A percentile compares a stretch with the other conserved stretches of the same genome.
Conservation (phyloP, 148 eudicot genomes). For the Diospyros kaki region DNA sequence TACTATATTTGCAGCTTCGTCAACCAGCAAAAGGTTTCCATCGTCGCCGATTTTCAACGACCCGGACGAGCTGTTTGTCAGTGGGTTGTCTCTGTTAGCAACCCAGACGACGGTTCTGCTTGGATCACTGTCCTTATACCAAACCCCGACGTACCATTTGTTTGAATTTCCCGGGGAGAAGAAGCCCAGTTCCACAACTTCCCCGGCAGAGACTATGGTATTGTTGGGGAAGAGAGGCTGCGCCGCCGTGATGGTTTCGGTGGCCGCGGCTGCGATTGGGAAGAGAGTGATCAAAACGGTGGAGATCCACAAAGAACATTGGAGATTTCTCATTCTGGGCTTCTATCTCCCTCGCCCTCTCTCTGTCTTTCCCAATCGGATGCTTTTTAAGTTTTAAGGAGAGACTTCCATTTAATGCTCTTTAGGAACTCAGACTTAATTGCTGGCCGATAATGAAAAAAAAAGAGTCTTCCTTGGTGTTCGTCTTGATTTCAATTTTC, state of each 20-base stretch:
- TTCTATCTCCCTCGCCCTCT: too few species aligned
- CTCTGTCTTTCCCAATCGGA: too few species aligned
- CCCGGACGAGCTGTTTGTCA: not conserved
- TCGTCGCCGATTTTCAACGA: not conserved
- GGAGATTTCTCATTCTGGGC: too few species aligned
- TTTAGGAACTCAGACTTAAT: too few species aligned
- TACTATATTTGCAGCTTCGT: not conserved
- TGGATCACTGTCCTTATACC: conserved; percentile 7
- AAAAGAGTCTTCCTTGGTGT: too few species aligned
- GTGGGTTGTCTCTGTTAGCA: conserved; percentile 12
- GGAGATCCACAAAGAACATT: too few species aligned
- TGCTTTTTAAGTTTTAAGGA: too few species aligned
- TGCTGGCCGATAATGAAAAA: too few species aligned
- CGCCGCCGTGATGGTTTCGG: conserved; percentile 8
- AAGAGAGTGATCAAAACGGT: too few species aligned
- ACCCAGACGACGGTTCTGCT: conserved; percentile 15
- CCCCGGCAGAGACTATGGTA: conserved; percentile 13
- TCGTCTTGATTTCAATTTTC: too few species aligned
- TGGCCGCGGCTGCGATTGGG: conserved; percentile 1
- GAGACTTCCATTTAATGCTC: too few species aligned
- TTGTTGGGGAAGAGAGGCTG: conserved; percentile 13
- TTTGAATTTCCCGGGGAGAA: conserved; percentile 11
- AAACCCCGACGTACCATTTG: conserved; percentile 10
- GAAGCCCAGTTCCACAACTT: conserved; percentile 21
- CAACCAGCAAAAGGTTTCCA: not conserved